Evolutionary conservation across 2,329 filamentous ascomycete genomes (phyloP).

Genomic region (Aurifilum marmelostoma): DNA sequence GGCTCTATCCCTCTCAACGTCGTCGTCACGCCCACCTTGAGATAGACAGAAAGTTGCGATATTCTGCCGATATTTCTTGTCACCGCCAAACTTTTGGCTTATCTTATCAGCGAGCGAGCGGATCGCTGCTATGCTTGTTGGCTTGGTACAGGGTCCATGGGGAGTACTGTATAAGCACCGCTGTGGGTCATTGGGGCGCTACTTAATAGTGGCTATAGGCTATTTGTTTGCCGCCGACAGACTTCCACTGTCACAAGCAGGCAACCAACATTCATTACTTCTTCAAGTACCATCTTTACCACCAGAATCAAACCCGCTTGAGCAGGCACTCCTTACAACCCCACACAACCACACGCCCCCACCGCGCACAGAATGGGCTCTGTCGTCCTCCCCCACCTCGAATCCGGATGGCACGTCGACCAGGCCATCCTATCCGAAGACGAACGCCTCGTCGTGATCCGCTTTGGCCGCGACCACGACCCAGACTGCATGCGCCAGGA

Average conservation of each 20-base stretch:
- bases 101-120: slow-evolving; percentile 11
- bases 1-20: background rate
- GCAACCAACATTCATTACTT: background rate
- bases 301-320: background rate
- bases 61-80: slow-evolving; percentile 11
- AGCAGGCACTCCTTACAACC: background rate
- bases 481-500: slow-evolving; percentile 77
- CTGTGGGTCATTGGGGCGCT: background rate
- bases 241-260: background rate
- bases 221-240: background rate
- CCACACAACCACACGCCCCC: background rate
- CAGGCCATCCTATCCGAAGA: slow-evolving; percentile 74
- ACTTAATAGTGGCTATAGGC: background rate
- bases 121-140: background rate
- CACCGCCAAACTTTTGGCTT: slow-evolving; percentile 13
- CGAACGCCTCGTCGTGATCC: slow-evolving; percentile 89
- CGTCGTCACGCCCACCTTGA: background rate
- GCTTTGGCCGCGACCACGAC: slow-evolving; percentile 87
- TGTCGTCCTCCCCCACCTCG: slow-evolving; percentile 88
- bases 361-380: slow-evolving; percentile 62
- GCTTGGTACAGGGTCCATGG: background rate
- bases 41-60: slow-evolving; percentile 10
- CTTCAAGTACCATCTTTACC: background rate
- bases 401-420: slow-evolving; percentile 96
- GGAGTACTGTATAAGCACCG: background rate